Conservation (phyloP, 441 rosid species). For the Lepidium campestre region DNA sequence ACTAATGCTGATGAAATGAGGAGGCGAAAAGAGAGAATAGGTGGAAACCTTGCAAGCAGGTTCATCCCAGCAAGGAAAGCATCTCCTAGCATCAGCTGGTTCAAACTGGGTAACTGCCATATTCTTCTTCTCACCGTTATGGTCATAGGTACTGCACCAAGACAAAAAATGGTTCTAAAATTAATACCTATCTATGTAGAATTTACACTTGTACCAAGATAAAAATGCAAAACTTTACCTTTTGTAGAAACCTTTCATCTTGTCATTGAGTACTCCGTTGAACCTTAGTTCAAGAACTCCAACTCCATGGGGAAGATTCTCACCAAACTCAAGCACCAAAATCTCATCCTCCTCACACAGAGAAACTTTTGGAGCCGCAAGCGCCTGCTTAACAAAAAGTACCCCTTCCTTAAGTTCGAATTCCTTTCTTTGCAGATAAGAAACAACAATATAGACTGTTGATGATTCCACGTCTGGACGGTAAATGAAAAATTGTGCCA, state of each 20-base stretch:
- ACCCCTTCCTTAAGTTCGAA: not conserved
- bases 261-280: conserved; percentile 68
- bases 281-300: conserved; percentile 60
- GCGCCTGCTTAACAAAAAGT: conserved; percentile 33
- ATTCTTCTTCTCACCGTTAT: conserved; percentile 83
- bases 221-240: conserved; percentile 33
- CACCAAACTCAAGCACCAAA: conserved; percentile 65
- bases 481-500: not conserved
- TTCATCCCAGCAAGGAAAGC: conserved; percentile 99
- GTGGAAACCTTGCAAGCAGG: conserved; percentile 85
- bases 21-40: not conserved
- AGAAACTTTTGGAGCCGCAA: conserved; percentile 46
- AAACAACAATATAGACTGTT: not conserved
- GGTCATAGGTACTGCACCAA: conserved; percentile 57
- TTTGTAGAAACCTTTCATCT: conserved; percentile 86
- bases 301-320: conserved; percentile 49
- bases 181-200: not conserved
- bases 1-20: not conserved
- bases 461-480: not conserved
- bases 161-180: not conserved
- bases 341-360: conserved; percentile 68
- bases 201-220: not conserved
- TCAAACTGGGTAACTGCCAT: conserved; percentile 99
- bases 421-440: not conserved
- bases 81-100: conserved; percentile 92